Percentiles rank a stretch among this genome's conserved stretches.
Conservation (phyloP, 176 grass and related monocot genomes). For the Ampelocalamus luodianensis region DNA sequence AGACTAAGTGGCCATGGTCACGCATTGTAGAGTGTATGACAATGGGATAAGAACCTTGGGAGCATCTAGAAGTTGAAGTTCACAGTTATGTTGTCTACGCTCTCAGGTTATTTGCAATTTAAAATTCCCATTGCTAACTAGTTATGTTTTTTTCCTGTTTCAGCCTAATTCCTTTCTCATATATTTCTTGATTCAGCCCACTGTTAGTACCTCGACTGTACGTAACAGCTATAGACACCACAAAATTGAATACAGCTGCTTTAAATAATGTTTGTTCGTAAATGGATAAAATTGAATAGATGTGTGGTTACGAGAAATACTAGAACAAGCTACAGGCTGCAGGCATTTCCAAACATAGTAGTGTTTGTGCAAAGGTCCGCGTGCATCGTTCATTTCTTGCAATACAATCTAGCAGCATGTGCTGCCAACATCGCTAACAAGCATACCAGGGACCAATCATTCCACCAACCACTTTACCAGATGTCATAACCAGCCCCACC, state of each 20-base stretch:
- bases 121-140: conserved; percentile 1
- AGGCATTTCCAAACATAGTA: conserved; percentile 8
- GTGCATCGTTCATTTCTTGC: not conserved
- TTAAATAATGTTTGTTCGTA: not conserved
- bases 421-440: conserved; percentile 8
- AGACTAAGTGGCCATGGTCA: not conserved
- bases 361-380: not conserved
- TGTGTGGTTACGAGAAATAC: not conserved
- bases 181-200: not conserved
- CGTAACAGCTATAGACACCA: not conserved
- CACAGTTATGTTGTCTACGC: not conserved
- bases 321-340: conserved; percentile 21
- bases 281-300: not conserved
- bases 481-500: not conserved
- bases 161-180: not conserved
- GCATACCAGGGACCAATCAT: conserved; percentile 2
- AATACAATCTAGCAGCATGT: conserved; percentile 12
- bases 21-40: not conserved
- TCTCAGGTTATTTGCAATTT: conserved; percentile 12
- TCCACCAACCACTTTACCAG: not conserved
- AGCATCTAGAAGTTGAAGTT: not conserved
- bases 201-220: not conserved
- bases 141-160: not conserved
- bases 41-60: not conserved
- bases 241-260: not conserved